These are phyloP conservation scores for Rhodamnia rubescens DNA, from an alignment of 345 rosid species.

Conservation along the genomic window DNA sequence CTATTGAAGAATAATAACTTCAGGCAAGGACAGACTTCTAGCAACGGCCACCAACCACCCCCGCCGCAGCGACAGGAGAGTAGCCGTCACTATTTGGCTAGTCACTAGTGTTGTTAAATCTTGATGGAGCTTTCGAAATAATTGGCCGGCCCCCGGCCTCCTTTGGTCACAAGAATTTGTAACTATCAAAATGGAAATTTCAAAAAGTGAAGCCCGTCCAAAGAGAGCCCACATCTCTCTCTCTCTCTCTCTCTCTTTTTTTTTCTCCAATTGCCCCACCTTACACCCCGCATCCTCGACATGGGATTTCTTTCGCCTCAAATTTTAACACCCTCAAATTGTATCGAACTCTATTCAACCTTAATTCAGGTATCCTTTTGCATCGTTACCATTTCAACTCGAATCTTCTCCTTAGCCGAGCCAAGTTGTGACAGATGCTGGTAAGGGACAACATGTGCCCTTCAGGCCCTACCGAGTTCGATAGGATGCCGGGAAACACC, in stretches of 20 bases:
- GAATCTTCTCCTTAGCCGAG: not conserved
- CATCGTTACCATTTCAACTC: not conserved
- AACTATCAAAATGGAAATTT: not conserved
- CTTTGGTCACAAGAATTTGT: not conserved
- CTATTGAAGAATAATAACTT: too few relatives aligned
- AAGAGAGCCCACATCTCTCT: not conserved
- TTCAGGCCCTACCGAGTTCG: not conserved
- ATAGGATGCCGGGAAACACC: not conserved
- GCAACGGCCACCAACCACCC: not conserved
- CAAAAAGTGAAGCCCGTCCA: not conserved
- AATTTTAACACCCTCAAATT: not conserved
- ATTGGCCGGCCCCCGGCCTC: not conserved
- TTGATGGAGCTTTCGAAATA: not conserved
- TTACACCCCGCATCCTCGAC: not conserved
- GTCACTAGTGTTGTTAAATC: not conserved
- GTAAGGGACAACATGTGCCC: accelerated
- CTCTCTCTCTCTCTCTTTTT: not conserved
- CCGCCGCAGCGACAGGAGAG: not conserved
- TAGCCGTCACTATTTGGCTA: not conserved
- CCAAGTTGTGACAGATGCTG: not conserved
- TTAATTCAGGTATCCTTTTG: not conserved
- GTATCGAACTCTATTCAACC: not conserved
- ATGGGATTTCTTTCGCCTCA: not conserved
- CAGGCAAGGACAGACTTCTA: not conserved
- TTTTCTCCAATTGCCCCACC: not conserved